phyloP scores from a whole-genome alignment of 2,329 filamentous ascomycete genomes.

The Nakataea oryzae region DNA sequence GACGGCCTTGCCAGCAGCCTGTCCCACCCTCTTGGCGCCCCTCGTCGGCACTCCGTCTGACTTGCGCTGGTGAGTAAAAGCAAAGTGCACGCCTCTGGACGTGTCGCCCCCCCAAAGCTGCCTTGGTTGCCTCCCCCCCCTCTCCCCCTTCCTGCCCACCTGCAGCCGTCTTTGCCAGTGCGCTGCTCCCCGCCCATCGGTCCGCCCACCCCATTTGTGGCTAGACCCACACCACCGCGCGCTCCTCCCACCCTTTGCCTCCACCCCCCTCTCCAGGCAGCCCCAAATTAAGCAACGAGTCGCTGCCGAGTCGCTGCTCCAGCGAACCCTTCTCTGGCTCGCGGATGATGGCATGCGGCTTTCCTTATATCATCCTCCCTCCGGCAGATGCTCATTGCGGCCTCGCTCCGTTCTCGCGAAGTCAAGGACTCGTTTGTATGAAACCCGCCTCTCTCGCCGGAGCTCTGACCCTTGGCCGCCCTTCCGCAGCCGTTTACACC shows the following conservation, averaged over 20 bases:
- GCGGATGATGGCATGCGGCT: background rate
- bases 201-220: background rate
- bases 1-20: background rate
- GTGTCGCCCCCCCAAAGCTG: background rate
- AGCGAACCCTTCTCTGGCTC: background rate
- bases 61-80: background rate
- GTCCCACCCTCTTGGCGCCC: background rate
- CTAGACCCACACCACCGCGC: background rate
- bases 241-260: background rate
- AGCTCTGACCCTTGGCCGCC: background rate
- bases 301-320: background rate
- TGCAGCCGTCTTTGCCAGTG: background rate
- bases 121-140: background rate
- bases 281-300: background rate
- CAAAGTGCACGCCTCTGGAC: background rate
- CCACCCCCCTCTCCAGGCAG: background rate
- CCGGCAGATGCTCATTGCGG: conserved; percentile 3
- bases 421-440: conserved; percentile 1
- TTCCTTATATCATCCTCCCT: background rate
- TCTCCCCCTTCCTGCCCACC: background rate
- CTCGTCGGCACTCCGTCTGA: background rate
- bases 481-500: conserved; percentile 2
- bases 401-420: background rate
- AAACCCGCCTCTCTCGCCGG: background rate
- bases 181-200: background rate